phyloP scores from a whole-genome alignment of 2,329 filamentous ascomycete species.

The Leptographium flavum region DNA sequence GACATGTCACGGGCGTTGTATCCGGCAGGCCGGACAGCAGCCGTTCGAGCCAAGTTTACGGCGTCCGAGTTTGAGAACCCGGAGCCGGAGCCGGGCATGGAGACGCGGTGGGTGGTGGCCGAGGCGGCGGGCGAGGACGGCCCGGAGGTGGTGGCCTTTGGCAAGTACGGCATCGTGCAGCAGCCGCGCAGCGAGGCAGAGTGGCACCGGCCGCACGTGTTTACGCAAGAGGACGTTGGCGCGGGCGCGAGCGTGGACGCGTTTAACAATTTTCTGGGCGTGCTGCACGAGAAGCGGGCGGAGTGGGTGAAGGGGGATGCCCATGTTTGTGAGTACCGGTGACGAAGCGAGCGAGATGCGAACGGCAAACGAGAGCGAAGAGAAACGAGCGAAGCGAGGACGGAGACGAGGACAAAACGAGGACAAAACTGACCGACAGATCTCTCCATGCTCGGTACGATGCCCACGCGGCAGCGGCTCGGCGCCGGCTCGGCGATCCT shows the following conservation, averaged over 20 bases:
- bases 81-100: not conserved
- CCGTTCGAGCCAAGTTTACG: constrained; percentile 9
- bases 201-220: constrained; percentile 11
- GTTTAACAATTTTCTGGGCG: constrained; percentile 15
- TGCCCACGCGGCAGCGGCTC: constrained; percentile 11
- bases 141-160: constrained; percentile 15
- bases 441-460: constrained; percentile 14
- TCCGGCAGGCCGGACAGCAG: constrained; percentile 11
- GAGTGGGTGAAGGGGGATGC: constrained; percentile 14
- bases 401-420: not conserved
- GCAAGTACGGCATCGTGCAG: constrained; percentile 14
- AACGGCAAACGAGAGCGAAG: no score
- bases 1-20: constrained; percentile 14
- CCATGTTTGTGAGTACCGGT: constrained; percentile 12
- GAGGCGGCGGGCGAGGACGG: constrained; percentile 11
- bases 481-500: constrained; percentile 17
- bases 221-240: constrained; percentile 11
- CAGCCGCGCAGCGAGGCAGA: constrained; percentile 13
- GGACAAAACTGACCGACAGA: not conserved
- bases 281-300: constrained; percentile 9
- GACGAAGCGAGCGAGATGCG: not conserved
- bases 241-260: constrained; percentile 12
- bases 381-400: no score
- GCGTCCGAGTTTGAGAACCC: constrained; percentile 7
- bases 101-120: constrained; percentile 13